These are phyloP conservation scores for Trichosporon asahii DNA, from an alignment of 1,284 basidiomycete genomes.

Conservation along the genomic window DNA sequence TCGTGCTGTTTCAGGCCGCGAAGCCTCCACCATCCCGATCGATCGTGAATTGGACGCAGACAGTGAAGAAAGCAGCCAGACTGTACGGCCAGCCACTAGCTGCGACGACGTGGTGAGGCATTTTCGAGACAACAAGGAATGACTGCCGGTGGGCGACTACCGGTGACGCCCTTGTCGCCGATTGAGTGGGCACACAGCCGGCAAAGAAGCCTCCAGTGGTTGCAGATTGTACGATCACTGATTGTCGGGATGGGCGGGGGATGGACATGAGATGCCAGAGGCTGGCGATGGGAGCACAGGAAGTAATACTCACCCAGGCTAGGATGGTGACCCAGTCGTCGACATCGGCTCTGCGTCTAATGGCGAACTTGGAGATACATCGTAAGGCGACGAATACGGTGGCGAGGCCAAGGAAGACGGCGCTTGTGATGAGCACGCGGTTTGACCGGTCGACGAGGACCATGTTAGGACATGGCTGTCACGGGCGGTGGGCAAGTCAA, in stretches of 20 bases:
- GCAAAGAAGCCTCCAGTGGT: neutral
- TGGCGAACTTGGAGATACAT: constrained; percentile 44
- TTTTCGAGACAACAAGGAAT: neutral
- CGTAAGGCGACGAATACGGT: constrained; percentile 42
- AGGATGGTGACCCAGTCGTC: constrained; percentile 46
- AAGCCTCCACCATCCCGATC: neutral
- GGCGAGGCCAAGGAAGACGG: constrained; percentile 39
- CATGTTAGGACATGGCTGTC: constrained; percentile 9
- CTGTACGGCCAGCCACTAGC: neutral
- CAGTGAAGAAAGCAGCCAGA: neutral
- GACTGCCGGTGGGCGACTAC: neutral
- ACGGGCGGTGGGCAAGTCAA: neutral
- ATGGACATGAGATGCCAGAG: neutral
- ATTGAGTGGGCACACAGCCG: neutral
- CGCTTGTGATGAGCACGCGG: constrained; percentile 39
- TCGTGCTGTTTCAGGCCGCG: neutral
- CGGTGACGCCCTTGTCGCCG: neutral
- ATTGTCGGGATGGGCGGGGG: neutral
- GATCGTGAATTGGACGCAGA: neutral
- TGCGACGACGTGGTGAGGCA: neutral
- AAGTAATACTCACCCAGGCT: constrained; percentile 43
- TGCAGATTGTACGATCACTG: neutral
- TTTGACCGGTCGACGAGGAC: constrained; percentile 27
- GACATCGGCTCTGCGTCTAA: constrained; percentile 36
- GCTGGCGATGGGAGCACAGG: neutral